Evolutionary conservation across 2,329 filamentous ascomycete species (phyloP), one percentile per base, ranked within the genome.

Genomic region (Ophiostoma australiae): DNA sequence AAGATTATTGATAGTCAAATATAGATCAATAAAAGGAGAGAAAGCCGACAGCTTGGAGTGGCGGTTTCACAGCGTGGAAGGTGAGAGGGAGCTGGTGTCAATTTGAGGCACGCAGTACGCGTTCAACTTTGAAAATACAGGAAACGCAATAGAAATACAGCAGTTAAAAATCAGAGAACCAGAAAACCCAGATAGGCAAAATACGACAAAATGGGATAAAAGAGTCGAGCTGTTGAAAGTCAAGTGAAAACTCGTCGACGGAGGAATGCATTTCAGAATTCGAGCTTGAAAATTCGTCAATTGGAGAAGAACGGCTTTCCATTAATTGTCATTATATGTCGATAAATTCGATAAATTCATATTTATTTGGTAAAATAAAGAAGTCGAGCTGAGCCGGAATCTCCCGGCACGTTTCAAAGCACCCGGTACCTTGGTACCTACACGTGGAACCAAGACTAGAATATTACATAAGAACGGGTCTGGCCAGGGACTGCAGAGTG

Each of bases 341-440:
- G 37, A 39, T 39, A 39, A 39, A 39, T 39, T 39, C 37, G 13
- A 39, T 11, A 11, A 39, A 39, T 39, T 39, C 13, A 10, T 39
- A 6, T 39, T 11, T 11, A 39, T 39, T 48, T 48, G n/a, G 5
- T 48, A 11, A 17, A 13, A 8, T 39, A 11, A 39, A 11, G 4
- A 41, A 41, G 15, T 41, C 39, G 39, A 41, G 35, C 6, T 17
- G 20, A 31, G 69, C 71, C 71, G 71, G 70, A 65, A 71, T 72
- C 69, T 48, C 71, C 71, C 71, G 71, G 68, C 17, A 44, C 39
- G 71, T 71, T 71, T 69, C 69, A 71, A 71, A 71, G 67, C 58
- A 67, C 55, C 69, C 48, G 39, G 48, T 70, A 68, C 68, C 23
- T 71, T 72, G 69, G 69, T 68, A 67, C 58, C 39, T 69, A 33